Evolutionary conservation across 352 stramenopile species (phyloP).

Genomic region (Phytophthora boehmeriae): DNA sequence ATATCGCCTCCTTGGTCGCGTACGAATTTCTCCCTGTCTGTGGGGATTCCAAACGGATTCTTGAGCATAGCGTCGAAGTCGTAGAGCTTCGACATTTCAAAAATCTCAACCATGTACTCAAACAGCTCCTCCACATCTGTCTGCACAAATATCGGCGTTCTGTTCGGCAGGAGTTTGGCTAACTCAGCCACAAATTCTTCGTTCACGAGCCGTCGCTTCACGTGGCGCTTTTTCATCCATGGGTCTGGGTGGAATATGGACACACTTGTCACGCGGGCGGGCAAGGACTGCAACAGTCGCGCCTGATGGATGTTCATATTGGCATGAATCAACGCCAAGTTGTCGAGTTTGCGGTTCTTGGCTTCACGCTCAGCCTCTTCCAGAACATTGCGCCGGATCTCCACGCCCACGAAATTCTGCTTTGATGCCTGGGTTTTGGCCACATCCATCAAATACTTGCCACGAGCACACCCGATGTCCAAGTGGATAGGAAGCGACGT

Average conservation of each 20-base stretch:
- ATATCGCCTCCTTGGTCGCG: slow-evolving; percentile 70
- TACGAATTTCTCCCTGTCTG: slow-evolving; percentile 80
- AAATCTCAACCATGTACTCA: slow-evolving; percentile 85
- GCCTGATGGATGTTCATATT: slow-evolving; percentile 88
- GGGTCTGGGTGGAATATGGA: slow-evolving; percentile 90
- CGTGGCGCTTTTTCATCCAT: slow-evolving; percentile 90
- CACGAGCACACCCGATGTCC: slow-evolving; percentile 82
- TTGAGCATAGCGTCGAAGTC: slow-evolving; percentile 39
- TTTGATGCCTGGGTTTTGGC: slow-evolving; percentile 35
- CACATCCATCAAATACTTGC: slow-evolving; percentile 81
- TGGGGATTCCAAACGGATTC: slow-evolving; percentile 74
- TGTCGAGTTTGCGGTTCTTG: slow-evolving; percentile 46
- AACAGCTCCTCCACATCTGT: slow-evolving; percentile 86
- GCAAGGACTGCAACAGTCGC: slow-evolving; percentile 63
- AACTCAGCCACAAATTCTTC: slow-evolving; percentile 70
- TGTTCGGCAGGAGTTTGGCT: slow-evolving; percentile 48
- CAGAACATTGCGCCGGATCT: slow-evolving; percentile 85
- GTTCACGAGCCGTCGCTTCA: slow-evolving; percentile 82
- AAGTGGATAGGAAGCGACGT: slow-evolving; percentile 72
- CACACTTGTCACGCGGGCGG: slow-evolving; percentile 61
- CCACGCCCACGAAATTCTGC: slow-evolving; percentile 82
- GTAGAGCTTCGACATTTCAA: slow-evolving; percentile 56
- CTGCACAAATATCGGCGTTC: slow-evolving; percentile 80
- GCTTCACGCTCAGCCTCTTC: slow-evolving; percentile 60
- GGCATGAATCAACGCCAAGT: slow-evolving; percentile 78